Base-by-base conservation (phyloP, 1,139 yeast genomes). In the Debaryomyces sp. region DNA sequence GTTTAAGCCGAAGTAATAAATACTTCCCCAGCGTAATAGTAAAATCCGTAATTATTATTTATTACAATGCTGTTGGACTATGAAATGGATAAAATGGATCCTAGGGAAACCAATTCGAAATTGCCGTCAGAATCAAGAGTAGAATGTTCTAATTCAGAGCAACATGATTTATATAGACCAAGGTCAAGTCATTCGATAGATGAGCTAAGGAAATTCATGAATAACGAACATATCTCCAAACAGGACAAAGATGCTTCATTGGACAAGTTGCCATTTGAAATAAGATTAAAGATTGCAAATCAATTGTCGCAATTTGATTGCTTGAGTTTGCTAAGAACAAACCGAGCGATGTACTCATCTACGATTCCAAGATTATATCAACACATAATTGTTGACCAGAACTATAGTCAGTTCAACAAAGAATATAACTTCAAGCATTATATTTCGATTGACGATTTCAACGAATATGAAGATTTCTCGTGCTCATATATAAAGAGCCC, bases 231-330 rank as follows among this genome's bases (percentile, higher is more conserved):
- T 29, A 39, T 46, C 18, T 4, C 27, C 17, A 30, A 30, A 10
- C 36, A 17, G 23, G 37, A 12, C 3, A 41, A 7, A n/a, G 21
- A n/a, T 10, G n/a, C 2, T 12, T 41, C 60, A 1, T 51, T 68
- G n/a, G 63, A 60, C 26, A 49, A 46, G 30, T 61, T 74, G 10
- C 82, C 83, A 1, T 54, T 61, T 27, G 84, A 78, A 51, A 58
- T 78, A 17, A 57, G 71, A 15, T 45, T 59, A 13, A 46, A 52
- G 21, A 67, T 79, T 4, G 64, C 74, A 6, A 59, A 63, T 29
- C 51, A 64, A n/a, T 56, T 78, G 24, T 61, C 73, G 13, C 84
- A 79, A 54, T 66, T 70, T 47, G 82, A 75, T 50, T 62, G 75
- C 30, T 53, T 76, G 8, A 68, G 57, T 48, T 55, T 79, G 18